A percentile compares a stretch with the other conserved stretches of the same genome.
Conservation (phyloP, 371 early-diverging fungal species). For the Cokeromyces recurvatus region DNA sequence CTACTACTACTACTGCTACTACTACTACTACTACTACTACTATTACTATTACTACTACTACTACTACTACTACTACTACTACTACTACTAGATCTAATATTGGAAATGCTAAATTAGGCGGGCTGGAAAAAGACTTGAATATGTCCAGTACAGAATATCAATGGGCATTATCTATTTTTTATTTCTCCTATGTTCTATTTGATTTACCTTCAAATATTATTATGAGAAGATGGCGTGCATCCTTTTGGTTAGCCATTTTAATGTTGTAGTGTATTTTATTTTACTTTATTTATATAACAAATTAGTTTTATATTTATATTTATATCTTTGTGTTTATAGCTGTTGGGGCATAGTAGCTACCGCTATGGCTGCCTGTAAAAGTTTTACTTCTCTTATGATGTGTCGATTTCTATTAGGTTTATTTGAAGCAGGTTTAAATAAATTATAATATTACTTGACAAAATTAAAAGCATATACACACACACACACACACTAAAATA, state of each 20-base stretch:
- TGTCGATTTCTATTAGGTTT: conserved; percentile 21
- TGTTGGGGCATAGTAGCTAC: conserved; percentile 23
- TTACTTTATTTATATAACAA: too few relatives aligned
- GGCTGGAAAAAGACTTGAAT: conserved; percentile 23
- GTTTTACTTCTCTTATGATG: conserved; percentile 18
- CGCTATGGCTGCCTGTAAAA: conserved; percentile 21
- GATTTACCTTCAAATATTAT: conserved; percentile 29
- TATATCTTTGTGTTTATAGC: neutral
- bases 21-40: too few relatives aligned
- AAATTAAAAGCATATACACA: neutral
- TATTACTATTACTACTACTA: too few relatives aligned
- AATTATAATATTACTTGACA: too few relatives aligned
- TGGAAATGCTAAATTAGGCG: conserved; percentile 41
- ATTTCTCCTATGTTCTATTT: conserved; percentile 24
- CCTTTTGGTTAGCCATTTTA: conserved; percentile 15
- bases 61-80: too few relatives aligned
- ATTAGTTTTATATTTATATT: neutral
- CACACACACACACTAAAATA: neutral
- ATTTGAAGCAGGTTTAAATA: conserved; percentile 17
- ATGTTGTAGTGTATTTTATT: too few relatives aligned
- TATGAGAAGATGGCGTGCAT: conserved; percentile 23
- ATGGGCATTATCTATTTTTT: conserved; percentile 22
- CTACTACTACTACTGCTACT: too few relatives aligned
- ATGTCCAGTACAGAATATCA: conserved; percentile 20
- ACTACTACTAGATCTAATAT: conserved; percentile 44